Evolutionary conservation across 2,329 filamentous ascomycete genomes (phyloP).

Genomic region (Trichoderma sp.): DNA sequence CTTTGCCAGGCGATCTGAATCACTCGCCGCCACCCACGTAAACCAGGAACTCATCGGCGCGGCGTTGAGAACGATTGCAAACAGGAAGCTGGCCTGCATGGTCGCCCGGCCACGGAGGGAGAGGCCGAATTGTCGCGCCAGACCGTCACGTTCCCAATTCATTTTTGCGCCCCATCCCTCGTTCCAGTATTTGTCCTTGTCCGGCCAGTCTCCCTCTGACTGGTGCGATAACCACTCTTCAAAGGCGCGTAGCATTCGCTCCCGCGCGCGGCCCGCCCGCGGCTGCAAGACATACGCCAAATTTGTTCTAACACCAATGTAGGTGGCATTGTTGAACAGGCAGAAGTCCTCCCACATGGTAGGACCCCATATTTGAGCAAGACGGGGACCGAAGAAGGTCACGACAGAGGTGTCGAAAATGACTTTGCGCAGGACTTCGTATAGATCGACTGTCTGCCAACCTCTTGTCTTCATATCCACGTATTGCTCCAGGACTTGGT

Average conservation of each 20-base stretch:
- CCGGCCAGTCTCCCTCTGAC: background rate
- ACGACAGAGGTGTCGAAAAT: background rate
- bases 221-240: background rate
- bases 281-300: background rate
- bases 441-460: background rate
- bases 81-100: slow-evolving; percentile 1
- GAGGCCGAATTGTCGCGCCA: background rate
- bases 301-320: background rate
- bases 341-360: slow-evolving; percentile 12
- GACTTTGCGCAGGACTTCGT: background rate
- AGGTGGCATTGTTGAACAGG: slow-evolving; percentile 5
- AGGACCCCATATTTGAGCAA: background rate
- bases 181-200: background rate
- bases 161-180: slow-evolving; percentile 8
- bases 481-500: background rate
- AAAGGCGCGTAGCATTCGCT: slow-evolving; percentile 6
- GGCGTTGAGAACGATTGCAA: slow-evolving; percentile 3
- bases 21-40: background rate
- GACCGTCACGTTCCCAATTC: background rate
- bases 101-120: slow-evolving; percentile 2
- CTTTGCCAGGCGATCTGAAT: background rate
- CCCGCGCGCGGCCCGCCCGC: background rate
- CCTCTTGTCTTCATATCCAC: background rate
- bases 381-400: slow-evolving; percentile 8
- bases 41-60: slow-evolving; percentile 1